Evolutionary conservation across 257 asterid species (phyloP).

Genomic region (Lithospermum erythrorhizon): DNA sequence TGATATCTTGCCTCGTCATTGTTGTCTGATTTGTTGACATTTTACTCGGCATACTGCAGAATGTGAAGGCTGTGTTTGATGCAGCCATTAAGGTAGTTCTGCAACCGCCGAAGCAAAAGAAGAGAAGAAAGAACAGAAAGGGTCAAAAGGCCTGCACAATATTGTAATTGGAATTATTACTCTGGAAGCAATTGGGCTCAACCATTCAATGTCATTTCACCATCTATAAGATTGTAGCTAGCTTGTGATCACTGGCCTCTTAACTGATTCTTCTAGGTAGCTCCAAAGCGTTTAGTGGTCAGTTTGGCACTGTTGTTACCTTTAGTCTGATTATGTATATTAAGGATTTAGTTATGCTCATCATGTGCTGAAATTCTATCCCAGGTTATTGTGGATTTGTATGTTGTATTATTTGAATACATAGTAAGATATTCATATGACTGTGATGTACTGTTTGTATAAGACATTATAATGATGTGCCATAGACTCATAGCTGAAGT

Average conservation of each 20-base stretch:
- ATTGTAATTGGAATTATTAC: constrained; percentile 28
- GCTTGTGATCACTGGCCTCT: constrained; percentile 2
- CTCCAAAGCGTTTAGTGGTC: constrained; percentile 14
- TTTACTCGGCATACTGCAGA: constrained; percentile 28
- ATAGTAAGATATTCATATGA: neutral
- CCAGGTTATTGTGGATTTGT: constrained; percentile 8
- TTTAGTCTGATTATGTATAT: constrained; percentile 24
- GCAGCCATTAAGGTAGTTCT: constrained; percentile 68
- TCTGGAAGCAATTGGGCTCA: constrained; percentile 1
- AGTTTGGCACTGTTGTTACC: constrained; percentile 18
- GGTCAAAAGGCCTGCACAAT: constrained; percentile 59
- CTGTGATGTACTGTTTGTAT: neutral
- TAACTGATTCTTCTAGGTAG: constrained; percentile 24
- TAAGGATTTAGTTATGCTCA: constrained; percentile 2
- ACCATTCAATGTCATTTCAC: constrained; percentile 4
- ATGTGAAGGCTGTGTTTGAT: constrained; percentile 68
- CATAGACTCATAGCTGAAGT: neutral
- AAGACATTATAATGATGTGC: neutral
- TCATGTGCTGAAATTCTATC: constrained; percentile 7
- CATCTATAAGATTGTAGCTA: constrained; percentile 14
- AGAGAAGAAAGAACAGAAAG: constrained; percentile 57
- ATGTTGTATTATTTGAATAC: constrained; percentile 4
- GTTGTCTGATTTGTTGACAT: neutral
- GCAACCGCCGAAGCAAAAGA: constrained; percentile 68
- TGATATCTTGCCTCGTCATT: neutral